Percentiles rank a stretch among this genome's conserved stretches.
Evolutionary conservation across 2,329 filamentous ascomycete genomes (phyloP).

Genomic region (Curvularia sp.): DNA sequence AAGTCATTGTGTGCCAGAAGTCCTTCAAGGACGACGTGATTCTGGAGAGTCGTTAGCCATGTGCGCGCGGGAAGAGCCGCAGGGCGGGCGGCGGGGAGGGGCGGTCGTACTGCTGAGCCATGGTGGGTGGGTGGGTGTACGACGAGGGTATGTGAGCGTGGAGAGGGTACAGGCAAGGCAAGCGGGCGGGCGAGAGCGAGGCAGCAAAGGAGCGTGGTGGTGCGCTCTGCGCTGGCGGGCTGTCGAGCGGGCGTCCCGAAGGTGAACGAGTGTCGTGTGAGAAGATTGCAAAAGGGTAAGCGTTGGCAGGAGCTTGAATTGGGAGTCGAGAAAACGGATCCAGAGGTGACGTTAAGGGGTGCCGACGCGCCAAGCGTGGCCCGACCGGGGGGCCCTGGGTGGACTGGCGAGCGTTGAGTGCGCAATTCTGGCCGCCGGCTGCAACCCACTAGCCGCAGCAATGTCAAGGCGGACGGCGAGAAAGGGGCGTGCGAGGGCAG

Average conservation of each 20-base stretch:
- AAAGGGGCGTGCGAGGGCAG: not conserved
- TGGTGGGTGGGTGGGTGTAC: slow-evolving; percentile 21
- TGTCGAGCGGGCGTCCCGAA: slow-evolving; percentile 5
- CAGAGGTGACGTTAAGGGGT: slow-evolving; percentile 28
- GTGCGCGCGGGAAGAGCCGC: slow-evolving; percentile 6
- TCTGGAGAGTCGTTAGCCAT: slow-evolving; percentile 40
- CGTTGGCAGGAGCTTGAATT: slow-evolving; percentile 23
- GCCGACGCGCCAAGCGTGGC: slow-evolving; percentile 22
- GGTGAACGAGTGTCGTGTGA: slow-evolving; percentile 14
- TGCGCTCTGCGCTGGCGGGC: slow-evolving; percentile 25
- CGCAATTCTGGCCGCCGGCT: slow-evolving; percentile 17
- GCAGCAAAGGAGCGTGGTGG: slow-evolving; percentile 24
- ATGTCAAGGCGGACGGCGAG: not conserved
- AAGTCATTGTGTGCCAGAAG: slow-evolving; percentile 89
- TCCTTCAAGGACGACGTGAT: slow-evolving; percentile 71
- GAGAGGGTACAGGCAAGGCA: slow-evolving; percentile 9
- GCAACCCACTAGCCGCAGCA: slow-evolving; percentile 1
- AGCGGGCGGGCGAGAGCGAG: slow-evolving; percentile 19
- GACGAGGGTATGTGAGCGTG: not conserved
- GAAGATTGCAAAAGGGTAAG: slow-evolving; percentile 5
- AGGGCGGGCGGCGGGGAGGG: not conserved
- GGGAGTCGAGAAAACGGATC: slow-evolving; percentile 25
- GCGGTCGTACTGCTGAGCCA: slow-evolving; percentile 46
- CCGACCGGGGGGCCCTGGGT: slow-evolving; percentile 20
- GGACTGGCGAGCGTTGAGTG: slow-evolving; percentile 18